These are phyloP conservation scores for Silene latifolia DNA, from an alignment of 148 eudicot species.

Conservation along the genomic window DNA sequence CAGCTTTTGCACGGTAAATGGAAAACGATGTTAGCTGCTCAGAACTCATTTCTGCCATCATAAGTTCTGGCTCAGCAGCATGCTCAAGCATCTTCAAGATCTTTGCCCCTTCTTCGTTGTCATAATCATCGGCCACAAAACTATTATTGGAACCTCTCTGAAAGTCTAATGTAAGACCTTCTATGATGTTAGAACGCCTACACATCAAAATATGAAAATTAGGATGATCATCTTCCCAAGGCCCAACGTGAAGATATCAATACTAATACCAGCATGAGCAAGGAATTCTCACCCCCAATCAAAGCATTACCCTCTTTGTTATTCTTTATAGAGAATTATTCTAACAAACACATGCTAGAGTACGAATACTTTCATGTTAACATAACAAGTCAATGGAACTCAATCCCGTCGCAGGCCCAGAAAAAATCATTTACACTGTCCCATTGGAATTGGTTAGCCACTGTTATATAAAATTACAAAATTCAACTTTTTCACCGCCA, in stretches of 20 bases:
- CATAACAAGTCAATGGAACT: not conserved
- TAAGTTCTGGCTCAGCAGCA: slow-evolving; percentile 84
- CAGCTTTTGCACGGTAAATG: slow-evolving; percentile 58
- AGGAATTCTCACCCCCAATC: not conserved
- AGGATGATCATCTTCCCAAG: not conserved
- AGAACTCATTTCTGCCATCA: slow-evolving; percentile 92
- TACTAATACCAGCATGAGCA: not conserved
- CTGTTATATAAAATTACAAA: no score
- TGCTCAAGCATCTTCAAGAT: slow-evolving; percentile 71
- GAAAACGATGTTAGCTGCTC: slow-evolving; percentile 67
- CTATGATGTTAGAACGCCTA: slow-evolving; percentile 72
- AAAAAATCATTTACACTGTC: not conserved
- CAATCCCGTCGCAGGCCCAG: not conserved
- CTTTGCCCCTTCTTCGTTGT: slow-evolving; percentile 77
- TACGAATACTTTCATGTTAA: not conserved
- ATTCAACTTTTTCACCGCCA: not conserved
- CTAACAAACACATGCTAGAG: not conserved
- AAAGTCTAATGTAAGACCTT: slow-evolving; percentile 66
- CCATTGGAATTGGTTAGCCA: not conserved
- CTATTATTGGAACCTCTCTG: slow-evolving; percentile 37
- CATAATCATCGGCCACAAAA: slow-evolving; percentile 32
- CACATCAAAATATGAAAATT: slow-evolving; percentile 13
- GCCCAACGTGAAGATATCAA: not conserved
- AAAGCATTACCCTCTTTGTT: not conserved
- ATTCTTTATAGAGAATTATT: not conserved